phyloP scores from a whole-genome alignment of 225 moss, liverwort and hornwort genomes.

The Ulota crispa region DNA sequence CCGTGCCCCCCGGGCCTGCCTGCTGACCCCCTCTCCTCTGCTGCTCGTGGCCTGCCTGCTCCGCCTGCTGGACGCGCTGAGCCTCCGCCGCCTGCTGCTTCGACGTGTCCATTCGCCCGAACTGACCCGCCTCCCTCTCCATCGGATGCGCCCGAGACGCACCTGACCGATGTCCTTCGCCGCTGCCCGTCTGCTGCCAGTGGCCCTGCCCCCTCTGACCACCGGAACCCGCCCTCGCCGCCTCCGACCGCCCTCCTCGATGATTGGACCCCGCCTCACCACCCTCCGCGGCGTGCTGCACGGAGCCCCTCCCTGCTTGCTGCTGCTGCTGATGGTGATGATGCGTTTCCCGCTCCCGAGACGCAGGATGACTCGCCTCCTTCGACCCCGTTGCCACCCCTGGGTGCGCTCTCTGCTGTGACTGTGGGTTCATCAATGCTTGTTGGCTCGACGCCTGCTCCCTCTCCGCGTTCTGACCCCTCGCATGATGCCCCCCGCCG shows the following conservation, averaged over 20 bases:
- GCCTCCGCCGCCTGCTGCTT: slow-evolving; percentile 43
- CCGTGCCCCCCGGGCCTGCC: slow-evolving; percentile 23
- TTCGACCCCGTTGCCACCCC: slow-evolving; percentile 2
- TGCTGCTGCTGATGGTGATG: slow-evolving; percentile 55
- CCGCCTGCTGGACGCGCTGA: slow-evolving; percentile 31
- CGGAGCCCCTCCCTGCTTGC: slow-evolving; percentile 45
- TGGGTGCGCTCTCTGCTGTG: slow-evolving; percentile 33
- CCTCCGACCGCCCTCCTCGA: slow-evolving; percentile 47
- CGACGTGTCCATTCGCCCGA: slow-evolving; percentile 25
- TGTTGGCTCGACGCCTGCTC: slow-evolving; percentile 43
- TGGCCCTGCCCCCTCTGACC: slow-evolving; percentile 53
- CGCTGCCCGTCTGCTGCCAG: slow-evolving; percentile 49
- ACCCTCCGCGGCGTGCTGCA: slow-evolving; percentile 43
- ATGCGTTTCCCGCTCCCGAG: slow-evolving; percentile 39
- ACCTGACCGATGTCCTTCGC: slow-evolving; percentile 37
- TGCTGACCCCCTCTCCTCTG: slow-evolving; percentile 51
- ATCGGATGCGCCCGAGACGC: slow-evolving; percentile 22
- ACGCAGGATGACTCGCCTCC: slow-evolving; percentile 26
- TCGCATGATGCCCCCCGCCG: slow-evolving; percentile 39
- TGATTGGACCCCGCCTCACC: slow-evolving; percentile 52
- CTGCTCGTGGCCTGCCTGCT: slow-evolving; percentile 44
- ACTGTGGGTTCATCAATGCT: slow-evolving; percentile 19
- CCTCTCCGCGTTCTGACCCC: slow-evolving; percentile 44
- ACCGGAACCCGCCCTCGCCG: slow-evolving; percentile 32
- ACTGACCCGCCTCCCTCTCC: slow-evolving; percentile 35